Conservation (phyloP, 2,329 filamentous ascomycete genomes). For the Beauveria pseudobassiana region DNA sequence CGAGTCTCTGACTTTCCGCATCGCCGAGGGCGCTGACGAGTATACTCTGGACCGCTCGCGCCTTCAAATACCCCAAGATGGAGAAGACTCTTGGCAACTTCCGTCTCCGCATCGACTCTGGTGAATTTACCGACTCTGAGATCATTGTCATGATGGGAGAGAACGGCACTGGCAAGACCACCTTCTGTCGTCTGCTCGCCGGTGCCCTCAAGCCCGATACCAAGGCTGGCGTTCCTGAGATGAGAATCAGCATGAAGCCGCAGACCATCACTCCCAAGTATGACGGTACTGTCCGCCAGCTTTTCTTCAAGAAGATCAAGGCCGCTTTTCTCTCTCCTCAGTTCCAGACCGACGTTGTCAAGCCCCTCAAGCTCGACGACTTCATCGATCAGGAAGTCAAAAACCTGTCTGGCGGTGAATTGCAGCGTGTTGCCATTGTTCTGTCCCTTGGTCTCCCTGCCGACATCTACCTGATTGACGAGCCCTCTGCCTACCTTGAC, state of each 20-base stretch:
- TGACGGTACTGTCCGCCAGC: constrained; percentile 88
- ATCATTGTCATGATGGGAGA: constrained; percentile 99
- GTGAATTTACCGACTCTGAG: constrained; percentile 93
- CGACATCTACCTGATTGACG: constrained; percentile 97
- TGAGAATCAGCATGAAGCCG: constrained; percentile 99
- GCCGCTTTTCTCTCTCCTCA: constrained; percentile 91
- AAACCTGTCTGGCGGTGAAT: constrained; percentile 97
- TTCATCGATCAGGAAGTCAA: constrained; percentile 99
- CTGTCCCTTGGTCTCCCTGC: constrained; percentile 91
- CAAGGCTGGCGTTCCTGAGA: constrained; percentile 69
- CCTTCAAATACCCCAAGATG: constrained; percentile 84
- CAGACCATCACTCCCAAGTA: constrained; percentile 99
- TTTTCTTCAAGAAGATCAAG: constrained; percentile 99
- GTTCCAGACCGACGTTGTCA: constrained; percentile 99
- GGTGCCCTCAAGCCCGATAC: constrained; percentile 88
- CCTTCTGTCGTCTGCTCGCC: constrained; percentile 93
- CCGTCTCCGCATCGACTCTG: constrained; percentile 71
- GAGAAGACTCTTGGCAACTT: constrained; percentile 88
- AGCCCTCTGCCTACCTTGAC: constrained; percentile 94
- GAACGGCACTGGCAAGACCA: constrained; percentile 98
- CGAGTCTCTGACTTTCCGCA: constrained; percentile 91
- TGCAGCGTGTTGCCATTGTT: constrained; percentile 98
- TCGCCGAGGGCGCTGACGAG: constrained; percentile 83
- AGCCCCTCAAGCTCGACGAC: constrained; percentile 97
- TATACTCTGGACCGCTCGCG: constrained; percentile 77